phyloP scores from a whole-genome alignment of 768 basidiomycete species.

The Boletales sp. region DNA sequence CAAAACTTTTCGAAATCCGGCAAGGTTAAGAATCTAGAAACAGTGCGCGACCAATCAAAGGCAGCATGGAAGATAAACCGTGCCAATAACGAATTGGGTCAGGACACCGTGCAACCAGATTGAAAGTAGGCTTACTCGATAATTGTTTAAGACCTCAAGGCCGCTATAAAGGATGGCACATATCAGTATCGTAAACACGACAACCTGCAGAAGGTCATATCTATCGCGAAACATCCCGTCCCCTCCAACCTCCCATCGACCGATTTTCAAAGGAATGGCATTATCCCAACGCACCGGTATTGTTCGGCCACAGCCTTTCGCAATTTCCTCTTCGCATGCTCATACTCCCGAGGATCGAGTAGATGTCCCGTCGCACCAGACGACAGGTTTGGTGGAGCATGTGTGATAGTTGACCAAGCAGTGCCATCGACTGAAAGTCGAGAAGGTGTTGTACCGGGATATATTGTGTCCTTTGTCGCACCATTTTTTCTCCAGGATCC shows the following conservation, averaged over 20 bases:
- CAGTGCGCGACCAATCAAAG: neutral
- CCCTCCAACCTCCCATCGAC: neutral
- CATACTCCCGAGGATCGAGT: conserved; percentile 74
- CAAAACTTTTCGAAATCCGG: conserved; percentile 83
- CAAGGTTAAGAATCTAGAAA: conserved; percentile 73
- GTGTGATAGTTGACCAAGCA: neutral
- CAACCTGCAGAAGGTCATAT: neutral
- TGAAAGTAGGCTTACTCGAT: conserved; percentile 52
- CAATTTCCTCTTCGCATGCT: conserved; percentile 78
- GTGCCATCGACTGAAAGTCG: neutral
- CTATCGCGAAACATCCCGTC: neutral
- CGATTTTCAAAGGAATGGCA: neutral
- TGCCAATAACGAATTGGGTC: neutral
- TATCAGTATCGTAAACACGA: conserved; percentile 13
- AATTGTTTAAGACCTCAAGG: conserved; percentile 84
- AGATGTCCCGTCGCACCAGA: neutral
- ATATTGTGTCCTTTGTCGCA: neutral
- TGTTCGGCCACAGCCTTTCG: conserved; percentile 81
- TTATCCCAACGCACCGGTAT: conserved; percentile 53
- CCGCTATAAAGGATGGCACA: conserved; percentile 40
- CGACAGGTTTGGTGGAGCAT: neutral
- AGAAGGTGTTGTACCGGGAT: neutral
- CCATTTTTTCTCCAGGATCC: neutral
- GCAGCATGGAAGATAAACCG: neutral
- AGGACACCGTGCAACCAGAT: neutral